phyloP scores from a whole-genome alignment of 257 asterid genomes.

The Solanum okadae region DNA sequence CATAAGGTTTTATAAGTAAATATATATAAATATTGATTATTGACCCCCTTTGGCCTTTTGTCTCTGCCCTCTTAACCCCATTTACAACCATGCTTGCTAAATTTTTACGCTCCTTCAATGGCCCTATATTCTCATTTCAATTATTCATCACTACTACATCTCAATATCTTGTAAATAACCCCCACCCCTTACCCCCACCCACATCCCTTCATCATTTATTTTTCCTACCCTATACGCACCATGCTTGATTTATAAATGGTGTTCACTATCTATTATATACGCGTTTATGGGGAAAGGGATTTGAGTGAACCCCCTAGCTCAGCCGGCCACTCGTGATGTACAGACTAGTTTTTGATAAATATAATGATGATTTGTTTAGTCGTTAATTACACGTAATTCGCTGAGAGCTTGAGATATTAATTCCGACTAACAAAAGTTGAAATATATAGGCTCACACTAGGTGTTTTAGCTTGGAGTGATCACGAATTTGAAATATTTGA shows the following conservation, averaged over 20 bases:
- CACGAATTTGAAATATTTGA: background rate
- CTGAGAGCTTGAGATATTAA: background rate
- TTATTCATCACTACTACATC: background rate
- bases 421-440: background rate
- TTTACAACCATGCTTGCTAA: background rate
- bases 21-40: background rate
- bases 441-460: background rate
- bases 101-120: background rate
- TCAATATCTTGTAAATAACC: background rate
- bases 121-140: background rate
- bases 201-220: background rate
- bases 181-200: background rate
- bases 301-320: background rate
- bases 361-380: too few species aligned
- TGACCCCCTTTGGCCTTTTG: background rate
- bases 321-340: accelerated
- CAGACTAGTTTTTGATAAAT: background rate
- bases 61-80: background rate
- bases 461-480: background rate
- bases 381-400: background rate
- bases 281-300: background rate
- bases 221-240: background rate
- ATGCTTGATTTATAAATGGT: background rate
- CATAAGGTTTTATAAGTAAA: background rate
- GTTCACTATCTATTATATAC: background rate